Percentiles rank a stretch among this genome's conserved stretches.
Conservation (phyloP, 2,329 filamentous ascomycete genomes). For the Mycosphaerelloides madeirae region DNA sequence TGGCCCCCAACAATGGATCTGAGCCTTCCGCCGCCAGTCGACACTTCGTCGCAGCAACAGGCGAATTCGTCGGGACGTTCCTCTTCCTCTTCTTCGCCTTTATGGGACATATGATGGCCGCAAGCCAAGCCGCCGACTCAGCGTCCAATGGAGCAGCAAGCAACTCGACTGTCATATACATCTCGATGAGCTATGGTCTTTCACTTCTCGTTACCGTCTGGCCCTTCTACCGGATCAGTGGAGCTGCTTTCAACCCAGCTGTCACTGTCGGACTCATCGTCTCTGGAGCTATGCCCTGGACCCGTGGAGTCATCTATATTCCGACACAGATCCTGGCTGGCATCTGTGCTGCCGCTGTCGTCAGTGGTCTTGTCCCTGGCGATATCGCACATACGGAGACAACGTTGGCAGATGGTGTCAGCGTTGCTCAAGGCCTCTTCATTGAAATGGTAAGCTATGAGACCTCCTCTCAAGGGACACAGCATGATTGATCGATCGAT, state of each 20-base stretch:
- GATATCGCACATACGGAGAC: slow-evolving; percentile 27
- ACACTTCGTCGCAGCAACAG: slow-evolving; percentile 7
- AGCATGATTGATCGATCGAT: too few species aligned
- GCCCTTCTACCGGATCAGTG: slow-evolving; percentile 31
- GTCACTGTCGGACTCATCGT: slow-evolving; percentile 30
- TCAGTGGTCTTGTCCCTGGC: slow-evolving; percentile 28
- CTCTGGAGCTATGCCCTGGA: slow-evolving; percentile 22
- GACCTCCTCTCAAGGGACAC: too few species aligned
- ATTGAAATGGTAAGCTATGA: slow-evolving; percentile 27
- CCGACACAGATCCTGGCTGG: slow-evolving; percentile 29
- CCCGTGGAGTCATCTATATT: slow-evolving; percentile 27
- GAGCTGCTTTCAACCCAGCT: slow-evolving; percentile 30
- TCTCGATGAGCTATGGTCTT: slow-evolving; percentile 35
- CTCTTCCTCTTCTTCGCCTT: slow-evolving; percentile 11
- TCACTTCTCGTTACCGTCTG: slow-evolving; percentile 38
- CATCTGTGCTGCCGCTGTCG: slow-evolving; percentile 30
- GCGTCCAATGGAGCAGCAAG: slow-evolving; percentile 40
- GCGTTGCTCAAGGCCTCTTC: slow-evolving; percentile 29
- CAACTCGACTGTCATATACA: slow-evolving; percentile 26
- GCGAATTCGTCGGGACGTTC: slow-evolving; percentile 10
- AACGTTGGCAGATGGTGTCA: slow-evolving; percentile 25
- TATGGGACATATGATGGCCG: slow-evolving; percentile 7
- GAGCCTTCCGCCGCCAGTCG: too few species aligned
- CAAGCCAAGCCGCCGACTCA: slow-evolving; percentile 28
- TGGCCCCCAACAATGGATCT: too few species aligned